Evolutionary conservation across 108 stramenopile genomes (phyloP).

Genomic region (Stephanodiscus minutulus): DNA sequence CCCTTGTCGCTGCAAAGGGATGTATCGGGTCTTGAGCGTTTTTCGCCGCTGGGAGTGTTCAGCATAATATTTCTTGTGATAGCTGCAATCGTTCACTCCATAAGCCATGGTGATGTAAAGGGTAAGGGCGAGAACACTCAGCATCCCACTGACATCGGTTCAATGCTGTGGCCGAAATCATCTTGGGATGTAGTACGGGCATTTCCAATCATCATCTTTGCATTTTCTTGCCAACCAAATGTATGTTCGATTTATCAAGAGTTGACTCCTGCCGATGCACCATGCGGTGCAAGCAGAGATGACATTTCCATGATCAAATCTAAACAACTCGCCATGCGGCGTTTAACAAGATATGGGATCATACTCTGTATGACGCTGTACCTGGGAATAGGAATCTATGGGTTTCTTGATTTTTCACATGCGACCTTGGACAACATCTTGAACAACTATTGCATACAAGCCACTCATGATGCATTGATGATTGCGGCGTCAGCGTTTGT

Average conservation of each 20-base stretch:
- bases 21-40: constrained; percentile 66
- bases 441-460: constrained; percentile 53
- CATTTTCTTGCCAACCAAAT: constrained; percentile 85
- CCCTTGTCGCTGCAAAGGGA: constrained; percentile 64
- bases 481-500: constrained; percentile 70
- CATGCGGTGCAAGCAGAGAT: constrained; percentile 4
- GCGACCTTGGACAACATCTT: constrained; percentile 67
- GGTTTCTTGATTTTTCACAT: constrained; percentile 65
- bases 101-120: constrained; percentile 28
- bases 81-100: constrained; percentile 67
- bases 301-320: neutral
- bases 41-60: constrained; percentile 65
- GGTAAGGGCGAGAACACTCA: constrained; percentile 2
- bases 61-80: constrained; percentile 70
- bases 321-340: constrained; percentile 18
- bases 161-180: constrained; percentile 55
- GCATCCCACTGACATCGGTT: constrained; percentile 11
- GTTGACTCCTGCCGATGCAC: constrained; percentile 25
- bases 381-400: constrained; percentile 53
- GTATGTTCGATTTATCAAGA: constrained; percentile 79
- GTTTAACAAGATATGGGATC: constrained; percentile 36
- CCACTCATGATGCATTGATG: constrained; percentile 52
- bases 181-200: constrained; percentile 57
- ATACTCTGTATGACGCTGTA: constrained; percentile 52
- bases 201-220: constrained; percentile 85